These are phyloP conservation scores for Gynandropsis gynandra DNA, from an alignment of 345 rosid genomes.

Conservation along the genomic window DNA sequence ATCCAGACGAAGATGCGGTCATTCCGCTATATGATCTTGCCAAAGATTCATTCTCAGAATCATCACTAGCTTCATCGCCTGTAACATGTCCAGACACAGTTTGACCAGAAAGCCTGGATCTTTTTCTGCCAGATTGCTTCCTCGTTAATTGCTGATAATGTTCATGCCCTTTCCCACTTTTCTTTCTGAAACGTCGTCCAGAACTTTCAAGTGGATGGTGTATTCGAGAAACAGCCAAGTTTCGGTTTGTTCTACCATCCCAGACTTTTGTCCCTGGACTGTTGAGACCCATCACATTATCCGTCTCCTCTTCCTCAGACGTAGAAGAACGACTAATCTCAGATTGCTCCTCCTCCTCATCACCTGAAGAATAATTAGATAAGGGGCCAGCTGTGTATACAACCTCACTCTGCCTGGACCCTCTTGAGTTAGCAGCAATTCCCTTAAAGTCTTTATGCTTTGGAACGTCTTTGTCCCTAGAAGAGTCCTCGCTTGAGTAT, in stretches of 20 bases:
- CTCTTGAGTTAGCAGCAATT: constrained; percentile 22
- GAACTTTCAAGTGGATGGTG: constrained; percentile 96
- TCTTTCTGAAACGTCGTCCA: constrained; percentile 38
- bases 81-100: constrained; percentile 58
- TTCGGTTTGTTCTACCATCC: constrained; percentile 89
- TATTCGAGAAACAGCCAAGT: constrained; percentile 53
- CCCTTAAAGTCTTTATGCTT: constrained; percentile 25
- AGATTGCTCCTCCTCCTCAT: constrained; percentile 48
- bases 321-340: constrained; percentile 55
- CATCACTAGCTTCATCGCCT: constrained; percentile 58
- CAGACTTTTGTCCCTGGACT: constrained; percentile 94
- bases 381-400: constrained; percentile 32
- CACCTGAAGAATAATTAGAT: constrained; percentile 35
- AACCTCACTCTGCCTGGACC: constrained; percentile 24
- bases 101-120: constrained; percentile 44
- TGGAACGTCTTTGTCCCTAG: constrained; percentile 28
- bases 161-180: constrained; percentile 42
- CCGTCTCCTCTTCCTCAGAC: constrained; percentile 79
- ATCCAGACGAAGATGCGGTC: constrained; percentile 64
- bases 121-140: constrained; percentile 57
- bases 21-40: constrained; percentile 58
- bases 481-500: constrained; percentile 20
- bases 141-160: constrained; percentile 39
- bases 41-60: constrained; percentile 56
- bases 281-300: constrained; percentile 59